Base-by-base conservation (phyloP, 441 rosid genomes). In the Viola pubescens region DNA sequence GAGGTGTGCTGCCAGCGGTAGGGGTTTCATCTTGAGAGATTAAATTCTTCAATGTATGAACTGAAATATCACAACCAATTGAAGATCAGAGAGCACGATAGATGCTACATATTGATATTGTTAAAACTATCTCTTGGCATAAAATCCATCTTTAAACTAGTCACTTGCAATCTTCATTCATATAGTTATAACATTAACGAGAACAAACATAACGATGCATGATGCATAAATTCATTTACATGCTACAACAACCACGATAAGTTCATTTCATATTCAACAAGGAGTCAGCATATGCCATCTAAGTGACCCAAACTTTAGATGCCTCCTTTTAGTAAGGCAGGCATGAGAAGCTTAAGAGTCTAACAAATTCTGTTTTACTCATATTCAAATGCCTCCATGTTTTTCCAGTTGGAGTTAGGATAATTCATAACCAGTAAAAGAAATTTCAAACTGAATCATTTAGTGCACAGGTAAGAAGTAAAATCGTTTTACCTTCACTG, bases 21-120 rank as follows among this genome's bases (percentile, higher is more conserved):
- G 86, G 86, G 7, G 87, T 81, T 67, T 88, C 99, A 45, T 89
- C 95, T 81, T 75, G 91, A 52, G 88, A 85, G 75, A 94, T 85
- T 10, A 94, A 87, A 63, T 81, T 89, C 75, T 86, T 94, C 83
- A 94, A 70, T 13, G 91, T 90, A 78, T 72, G 77, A 73, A 75
- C 97, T 94, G 83, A 45, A 37, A 48, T 47, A 38, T 60, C 59
- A 78, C 54, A 70, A 61, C 71, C 52, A 64, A 14, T 40, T 56
- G 69, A 71, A 9, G 50, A 12, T 26, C 37, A 52, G n/a, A 52
- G 37, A 37, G 56, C 3, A 58, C 52, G 3, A 26, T 2, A 48
- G 12, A 6, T 2, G 52, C 12, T n/a, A 5, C 9, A 13, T 48
- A 14, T 2, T n/a, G 52, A 13, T 48, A 14, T 5, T n/a, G 52